A percentile compares a stretch with the other conserved stretches of the same genome.
Conservation (phyloP, 192 early-diverging fungal species). For the Lobosporangium transversale region DNA sequence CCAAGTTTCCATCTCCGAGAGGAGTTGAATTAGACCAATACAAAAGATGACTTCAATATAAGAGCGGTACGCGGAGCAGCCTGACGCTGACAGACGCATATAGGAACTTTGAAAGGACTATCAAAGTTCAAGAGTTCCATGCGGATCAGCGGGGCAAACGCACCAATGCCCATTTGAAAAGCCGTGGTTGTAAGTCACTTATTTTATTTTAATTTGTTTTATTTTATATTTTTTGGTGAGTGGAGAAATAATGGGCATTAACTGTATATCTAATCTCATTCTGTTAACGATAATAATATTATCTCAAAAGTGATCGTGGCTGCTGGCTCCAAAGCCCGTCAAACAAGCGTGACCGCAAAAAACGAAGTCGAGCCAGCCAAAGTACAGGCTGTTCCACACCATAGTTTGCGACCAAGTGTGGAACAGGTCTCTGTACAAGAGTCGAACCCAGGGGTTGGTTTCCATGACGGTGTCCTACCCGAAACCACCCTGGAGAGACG, state of each 20-base stretch:
- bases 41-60: slow-evolving; percentile 47
- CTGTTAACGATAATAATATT: too few relatives aligned
- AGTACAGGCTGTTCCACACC: slow-evolving; percentile 24
- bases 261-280: too few relatives aligned
- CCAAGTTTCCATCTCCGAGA: slow-evolving; percentile 20
- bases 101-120: slow-evolving; percentile 24
- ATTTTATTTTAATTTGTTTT: too few relatives aligned
- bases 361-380: slow-evolving; percentile 30
- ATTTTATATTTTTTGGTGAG: too few relatives aligned
- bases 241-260: too few relatives aligned
- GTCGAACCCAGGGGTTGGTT: not conserved
- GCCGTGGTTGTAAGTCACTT: slow-evolving; percentile 47
- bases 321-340: slow-evolving; percentile 33
- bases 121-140: slow-evolving; percentile 24
- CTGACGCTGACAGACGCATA: slow-evolving; percentile 27
- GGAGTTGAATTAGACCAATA: slow-evolving; percentile 31
- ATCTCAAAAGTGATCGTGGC: too few relatives aligned
- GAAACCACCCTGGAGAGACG: slow-evolving; percentile 27
- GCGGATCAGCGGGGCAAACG: slow-evolving; percentile 40
- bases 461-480: not conserved
- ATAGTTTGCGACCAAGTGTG: slow-evolving; percentile 28
- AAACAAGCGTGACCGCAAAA: slow-evolving; percentile 15
- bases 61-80: slow-evolving; percentile 28
- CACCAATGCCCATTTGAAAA: slow-evolving; percentile 30
- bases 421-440: not conserved